phyloP scores from a whole-genome alignment of 176 grass and related monocot genomes.

The Luzula sylvatica region DNA sequence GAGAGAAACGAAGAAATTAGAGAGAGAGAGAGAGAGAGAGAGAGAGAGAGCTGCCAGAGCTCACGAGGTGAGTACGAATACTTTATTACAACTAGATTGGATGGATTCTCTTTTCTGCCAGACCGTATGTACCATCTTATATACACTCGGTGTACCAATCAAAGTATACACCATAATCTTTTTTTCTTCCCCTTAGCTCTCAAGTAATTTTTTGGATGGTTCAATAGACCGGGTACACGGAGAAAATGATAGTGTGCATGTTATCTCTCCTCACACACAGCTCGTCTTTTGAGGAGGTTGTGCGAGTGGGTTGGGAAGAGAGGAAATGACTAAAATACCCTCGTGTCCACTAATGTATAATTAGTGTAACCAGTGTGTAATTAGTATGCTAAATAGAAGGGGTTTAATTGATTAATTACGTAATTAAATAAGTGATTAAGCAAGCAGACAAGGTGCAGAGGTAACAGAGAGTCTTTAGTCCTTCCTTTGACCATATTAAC shows the following conservation, averaged over 20 bases:
- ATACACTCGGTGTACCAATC: too few species aligned
- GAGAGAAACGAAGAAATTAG: not conserved
- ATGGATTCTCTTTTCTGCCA: constrained; percentile 40
- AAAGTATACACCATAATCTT: too few species aligned
- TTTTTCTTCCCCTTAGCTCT: too few species aligned
- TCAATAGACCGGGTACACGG: not conserved
- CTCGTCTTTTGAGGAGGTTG: constrained; percentile 46
- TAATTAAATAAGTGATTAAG: not conserved
- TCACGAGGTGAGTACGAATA: constrained; percentile 58
- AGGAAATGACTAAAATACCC: constrained; percentile 3
- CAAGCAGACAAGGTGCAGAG: constrained; percentile 13
- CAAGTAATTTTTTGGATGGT: not conserved
- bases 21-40: constrained; percentile 9
- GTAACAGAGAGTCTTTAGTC: constrained; percentile 10
- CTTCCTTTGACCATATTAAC: constrained; percentile 3
- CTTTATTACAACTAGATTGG: constrained; percentile 61
- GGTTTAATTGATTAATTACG: constrained; percentile 19
- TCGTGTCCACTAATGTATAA: not conserved
- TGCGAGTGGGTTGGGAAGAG: not conserved
- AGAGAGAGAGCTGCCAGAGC: constrained; percentile 1
- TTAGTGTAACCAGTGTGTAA: not conserved
- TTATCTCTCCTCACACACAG: constrained; percentile 7
- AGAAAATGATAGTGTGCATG: not conserved
- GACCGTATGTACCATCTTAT: constrained; percentile 6
- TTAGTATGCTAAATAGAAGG: constrained; percentile 1